Evolutionary conservation across 179 eudicot species (phyloP), one percentile per base, ranked within the genome.

Genomic region (Heliamphora pulchella): DNA sequence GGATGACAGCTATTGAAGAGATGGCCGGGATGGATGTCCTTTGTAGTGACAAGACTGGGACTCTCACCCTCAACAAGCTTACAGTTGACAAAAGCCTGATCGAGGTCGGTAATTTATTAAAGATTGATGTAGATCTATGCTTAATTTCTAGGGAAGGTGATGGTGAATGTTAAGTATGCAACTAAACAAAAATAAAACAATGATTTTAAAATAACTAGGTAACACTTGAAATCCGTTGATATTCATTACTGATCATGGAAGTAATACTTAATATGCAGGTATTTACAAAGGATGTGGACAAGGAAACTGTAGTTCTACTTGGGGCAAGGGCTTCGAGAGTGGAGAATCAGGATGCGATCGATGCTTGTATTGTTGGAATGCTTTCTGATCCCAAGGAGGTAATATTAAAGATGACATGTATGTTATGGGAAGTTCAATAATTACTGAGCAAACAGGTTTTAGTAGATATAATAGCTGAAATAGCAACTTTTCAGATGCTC

Each of bases 1-100:
- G 97, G 81, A 92, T 92, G 97, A 92, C 97, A 2, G 97, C 97
- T 74, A 91, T 92, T 66, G 97, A 92, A 76, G 97, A 92, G 80
- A 91, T 89, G 31, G 31, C 31, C 31, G 31, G 31, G 31, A 31
- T 31, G 31, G 31, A 31, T 31, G 31, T 31, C 31, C 87, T 92
- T 7, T 92, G 97, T 72, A 92, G 97, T 86, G 97, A 92, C 80
- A 92, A 92, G 87, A 92, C 97, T 11, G 97, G 97, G 51, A 92
- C 94, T 64, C 91, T 93, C 72, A 93, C 97, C 11, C 87, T 93
- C 2, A 93, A 91, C 86, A 91, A 90, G 81, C 91, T 93, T 59
- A 90, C 90, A 20, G 97, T 91, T 8, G 96, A 93, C 84, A 85
- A 83, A 78, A 82, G 17, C 81, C 83, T 91, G 81, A 76, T 90